A percentile compares a stretch with the other conserved stretches of the same genome.
Conservation (phyloP, 768 basidiomycete species). For the Dentipellis sp. region DNA sequence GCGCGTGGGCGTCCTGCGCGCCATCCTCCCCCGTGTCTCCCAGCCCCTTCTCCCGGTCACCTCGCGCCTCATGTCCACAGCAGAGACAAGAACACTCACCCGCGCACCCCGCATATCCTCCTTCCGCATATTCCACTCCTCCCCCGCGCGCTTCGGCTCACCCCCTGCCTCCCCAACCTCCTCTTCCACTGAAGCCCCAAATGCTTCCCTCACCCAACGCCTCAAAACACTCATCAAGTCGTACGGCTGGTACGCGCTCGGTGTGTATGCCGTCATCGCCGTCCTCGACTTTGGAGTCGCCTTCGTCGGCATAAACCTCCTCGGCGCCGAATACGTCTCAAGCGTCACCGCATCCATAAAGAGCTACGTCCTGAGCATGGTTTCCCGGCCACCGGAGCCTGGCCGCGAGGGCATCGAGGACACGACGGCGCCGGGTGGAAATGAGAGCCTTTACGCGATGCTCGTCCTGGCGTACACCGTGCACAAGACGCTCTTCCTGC, state of each 20-base stretch:
- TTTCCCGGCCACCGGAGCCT: constrained; percentile 54
- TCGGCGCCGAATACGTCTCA: constrained; percentile 88
- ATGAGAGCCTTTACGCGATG: constrained; percentile 86
- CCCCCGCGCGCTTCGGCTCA: constrained; percentile 37
- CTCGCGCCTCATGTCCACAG: constrained; percentile 24
- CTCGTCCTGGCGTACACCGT: constrained; percentile 87
- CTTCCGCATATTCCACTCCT: constrained; percentile 38
- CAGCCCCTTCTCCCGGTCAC: constrained; percentile 41
- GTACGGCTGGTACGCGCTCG: constrained; percentile 95
- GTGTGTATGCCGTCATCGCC: constrained; percentile 72
- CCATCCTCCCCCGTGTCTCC: constrained; percentile 33
- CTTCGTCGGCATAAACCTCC: constrained; percentile 73
- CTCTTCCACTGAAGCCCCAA: constrained; percentile 28
- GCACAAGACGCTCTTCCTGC: constrained; percentile 91
- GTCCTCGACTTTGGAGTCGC: constrained; percentile 77
- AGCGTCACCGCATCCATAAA: constrained; percentile 53
- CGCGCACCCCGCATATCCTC: constrained; percentile 19
- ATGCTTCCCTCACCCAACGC: constrained; percentile 52
- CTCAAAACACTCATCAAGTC: constrained; percentile 79
- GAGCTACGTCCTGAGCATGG: constrained; percentile 30
- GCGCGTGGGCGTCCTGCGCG: constrained; percentile 37
- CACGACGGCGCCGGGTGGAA: constrained; percentile 28
- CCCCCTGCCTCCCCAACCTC: constrained; percentile 24
- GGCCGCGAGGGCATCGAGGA: constrained; percentile 56
- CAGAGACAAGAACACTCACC: constrained; percentile 22